Percentiles rank a stretch among this genome's conserved stretches.
These are phyloP conservation scores for Hortiboletus campestris DNA, from an alignment of 768 basidiomycete genomes.

Conservation along the genomic window DNA sequence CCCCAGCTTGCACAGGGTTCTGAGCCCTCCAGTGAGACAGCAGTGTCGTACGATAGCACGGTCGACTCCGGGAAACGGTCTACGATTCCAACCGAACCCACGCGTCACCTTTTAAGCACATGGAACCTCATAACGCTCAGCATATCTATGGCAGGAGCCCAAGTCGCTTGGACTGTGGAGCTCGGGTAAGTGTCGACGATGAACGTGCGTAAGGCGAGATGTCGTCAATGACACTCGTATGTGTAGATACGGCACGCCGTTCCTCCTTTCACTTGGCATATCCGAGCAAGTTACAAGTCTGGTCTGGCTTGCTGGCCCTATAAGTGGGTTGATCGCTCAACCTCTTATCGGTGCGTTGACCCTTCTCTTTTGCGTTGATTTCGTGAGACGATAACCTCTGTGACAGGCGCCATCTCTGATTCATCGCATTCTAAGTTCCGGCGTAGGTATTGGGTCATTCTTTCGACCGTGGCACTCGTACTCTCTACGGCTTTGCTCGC, in stretches of 20 bases:
- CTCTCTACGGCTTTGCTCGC: slow-evolving; percentile 78
- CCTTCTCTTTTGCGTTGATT: neutral
- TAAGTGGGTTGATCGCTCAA: slow-evolving; percentile 92
- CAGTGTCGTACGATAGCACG: slow-evolving; percentile 31
- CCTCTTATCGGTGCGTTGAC: slow-evolving; percentile 83
- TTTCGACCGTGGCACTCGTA: slow-evolving; percentile 80
- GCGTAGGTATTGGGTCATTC: slow-evolving; percentile 88
- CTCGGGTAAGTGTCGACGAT: slow-evolving; percentile 61
- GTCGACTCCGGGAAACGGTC: slow-evolving; percentile 29
- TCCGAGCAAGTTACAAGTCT: slow-evolving; percentile 89
- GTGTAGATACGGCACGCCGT: slow-evolving; percentile 90
- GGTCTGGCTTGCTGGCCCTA: slow-evolving; percentile 95
- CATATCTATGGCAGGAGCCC: slow-evolving; percentile 91
- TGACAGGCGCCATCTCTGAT: slow-evolving; percentile 89
- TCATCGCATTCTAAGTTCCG: slow-evolving; percentile 88
- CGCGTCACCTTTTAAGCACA: slow-evolving; percentile 37
- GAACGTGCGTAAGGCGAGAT: neutral
- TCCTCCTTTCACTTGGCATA: slow-evolving; percentile 75
- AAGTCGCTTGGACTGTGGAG: slow-evolving; percentile 95
- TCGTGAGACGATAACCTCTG: slow-evolving; percentile 3
- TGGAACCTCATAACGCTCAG: slow-evolving; percentile 81
- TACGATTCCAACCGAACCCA: slow-evolving; percentile 18
- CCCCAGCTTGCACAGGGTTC: slow-evolving; percentile 23
- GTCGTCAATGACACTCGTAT: slow-evolving; percentile 1
- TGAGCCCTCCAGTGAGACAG: slow-evolving; percentile 20